Evolutionary conservation across 2,329 filamentous ascomycete species (phyloP).

Genomic region (Geosmithia flava): DNA sequence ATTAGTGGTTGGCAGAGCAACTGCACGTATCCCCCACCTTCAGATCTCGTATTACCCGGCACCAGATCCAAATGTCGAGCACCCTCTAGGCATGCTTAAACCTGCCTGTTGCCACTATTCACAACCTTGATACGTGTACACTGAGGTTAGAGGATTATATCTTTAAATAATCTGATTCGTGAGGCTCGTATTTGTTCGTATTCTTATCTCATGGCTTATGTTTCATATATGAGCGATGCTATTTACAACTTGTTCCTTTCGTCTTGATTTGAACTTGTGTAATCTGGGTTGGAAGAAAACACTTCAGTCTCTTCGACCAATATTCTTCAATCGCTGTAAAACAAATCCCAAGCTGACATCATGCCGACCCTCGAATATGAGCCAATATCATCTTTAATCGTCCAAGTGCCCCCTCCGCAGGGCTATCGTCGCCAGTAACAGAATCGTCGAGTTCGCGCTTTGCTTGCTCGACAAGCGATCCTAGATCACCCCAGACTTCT

Average conservation of each 20-base stretch:
- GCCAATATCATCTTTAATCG: constrained; percentile 23
- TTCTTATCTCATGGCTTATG: neutral
- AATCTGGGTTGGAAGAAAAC: too few species aligned
- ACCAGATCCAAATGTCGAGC: neutral
- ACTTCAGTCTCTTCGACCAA: neutral
- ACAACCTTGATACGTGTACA: too few species aligned
- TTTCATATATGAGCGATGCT: neutral
- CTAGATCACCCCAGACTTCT: constrained; percentile 56
- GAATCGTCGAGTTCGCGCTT: constrained; percentile 38
- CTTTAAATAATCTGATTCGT: too few species aligned
- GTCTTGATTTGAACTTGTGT: neutral
- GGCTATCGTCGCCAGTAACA: constrained; percentile 7
- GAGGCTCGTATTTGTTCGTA: too few species aligned
- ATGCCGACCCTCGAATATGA: constrained; percentile 17
- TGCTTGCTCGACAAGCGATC: constrained; percentile 42
- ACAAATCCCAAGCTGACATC: constrained; percentile 2
- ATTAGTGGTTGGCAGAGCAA: constrained; percentile 17
- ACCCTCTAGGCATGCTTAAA: neutral
- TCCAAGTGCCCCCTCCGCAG: constrained; percentile 11
- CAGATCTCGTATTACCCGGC: neutral
- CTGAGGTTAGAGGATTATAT: too few species aligned
- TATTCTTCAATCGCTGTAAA: neutral
- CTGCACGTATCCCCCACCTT: constrained; percentile 5
- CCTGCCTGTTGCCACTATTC: too few species aligned
- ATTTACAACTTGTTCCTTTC: neutral